phyloP scores from a whole-genome alignment of 768 basidiomycete genomes.

The Kwoniella shandongensis region DNA sequence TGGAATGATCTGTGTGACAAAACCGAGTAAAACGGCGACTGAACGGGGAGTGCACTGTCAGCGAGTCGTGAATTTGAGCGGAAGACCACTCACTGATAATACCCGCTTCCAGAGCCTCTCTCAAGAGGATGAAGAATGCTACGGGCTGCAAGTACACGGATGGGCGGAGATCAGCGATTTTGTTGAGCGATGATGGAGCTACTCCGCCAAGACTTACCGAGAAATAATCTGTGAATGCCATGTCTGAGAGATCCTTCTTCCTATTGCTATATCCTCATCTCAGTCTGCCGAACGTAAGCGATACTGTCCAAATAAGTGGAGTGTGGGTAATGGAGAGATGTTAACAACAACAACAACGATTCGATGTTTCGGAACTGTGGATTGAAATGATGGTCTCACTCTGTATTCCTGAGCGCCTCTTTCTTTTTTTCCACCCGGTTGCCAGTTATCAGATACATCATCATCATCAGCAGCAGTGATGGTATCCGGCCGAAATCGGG shows the following conservation, averaged over 20 bases:
- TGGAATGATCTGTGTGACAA: conserved; percentile 65
- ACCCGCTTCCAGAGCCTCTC: conserved; percentile 83
- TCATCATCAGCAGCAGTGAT: too few species aligned
- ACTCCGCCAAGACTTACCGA: conserved; percentile 8
- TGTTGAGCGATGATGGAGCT: not conserved
- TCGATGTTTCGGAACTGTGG: too few species aligned
- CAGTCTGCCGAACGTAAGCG: too few species aligned
- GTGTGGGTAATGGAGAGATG: too few species aligned
- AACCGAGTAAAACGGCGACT: conserved; percentile 78
- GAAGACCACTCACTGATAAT: conserved; percentile 60
- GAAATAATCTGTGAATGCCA: conserved; percentile 26
- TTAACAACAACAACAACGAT: too few species aligned
- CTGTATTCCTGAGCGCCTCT: too few species aligned
- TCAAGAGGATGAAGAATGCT: conserved; percentile 59
- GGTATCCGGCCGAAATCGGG: too few species aligned
- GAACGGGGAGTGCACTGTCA: not conserved
- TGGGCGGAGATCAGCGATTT: not conserved
- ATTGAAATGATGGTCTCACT: too few species aligned
- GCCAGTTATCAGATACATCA: too few species aligned
- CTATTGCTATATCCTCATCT: too few species aligned
- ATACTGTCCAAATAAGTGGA: too few species aligned
- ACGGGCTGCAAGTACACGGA: conserved; percentile 27
- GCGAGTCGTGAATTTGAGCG: not conserved
- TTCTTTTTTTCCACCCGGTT: too few species aligned
- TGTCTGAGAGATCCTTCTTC: conserved; percentile 6